Conservation (phyloP, 1,139 yeast species). For the Debaryomyces psychrophilus region DNA sequence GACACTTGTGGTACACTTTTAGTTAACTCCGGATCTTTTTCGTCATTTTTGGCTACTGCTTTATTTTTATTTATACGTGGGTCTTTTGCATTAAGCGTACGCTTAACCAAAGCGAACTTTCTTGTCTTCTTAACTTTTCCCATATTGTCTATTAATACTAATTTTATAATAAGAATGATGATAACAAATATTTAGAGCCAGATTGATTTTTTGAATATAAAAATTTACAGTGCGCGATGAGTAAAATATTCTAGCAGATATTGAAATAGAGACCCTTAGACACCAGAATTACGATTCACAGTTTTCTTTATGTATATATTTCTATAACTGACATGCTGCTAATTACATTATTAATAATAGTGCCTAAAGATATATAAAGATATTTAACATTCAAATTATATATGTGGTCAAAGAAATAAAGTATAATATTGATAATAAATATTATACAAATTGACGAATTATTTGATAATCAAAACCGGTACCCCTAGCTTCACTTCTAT, state of each 20-base stretch:
- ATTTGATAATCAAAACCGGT: slow-evolving; percentile 39
- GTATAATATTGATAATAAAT: background rate
- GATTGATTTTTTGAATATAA: background rate
- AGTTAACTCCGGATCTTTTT: slow-evolving; percentile 79
- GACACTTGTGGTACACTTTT: slow-evolving; percentile 92
- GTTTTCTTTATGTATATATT: too few species aligned
- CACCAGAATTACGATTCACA: too few species aligned
- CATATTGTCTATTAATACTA: slow-evolving; percentile 47
- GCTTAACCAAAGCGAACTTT: slow-evolving; percentile 91
- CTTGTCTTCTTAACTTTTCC: slow-evolving; percentile 95
- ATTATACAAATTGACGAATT: slow-evolving; percentile 21
- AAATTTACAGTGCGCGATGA: slow-evolving; percentile 10
- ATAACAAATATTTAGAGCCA: background rate
- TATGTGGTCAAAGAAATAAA: background rate
- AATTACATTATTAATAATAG: background rate
- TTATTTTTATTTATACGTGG: slow-evolving; percentile 52
- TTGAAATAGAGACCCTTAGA: too few species aligned
- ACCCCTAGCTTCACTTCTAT: slow-evolving; percentile 33
- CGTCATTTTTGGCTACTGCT: slow-evolving; percentile 30
- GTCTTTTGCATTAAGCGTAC: slow-evolving; percentile 75
- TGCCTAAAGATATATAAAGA: background rate
- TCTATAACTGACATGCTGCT: background rate
- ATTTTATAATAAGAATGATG: slow-evolving; percentile 10
- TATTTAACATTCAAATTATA: background rate
- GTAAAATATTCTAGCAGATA: too few species aligned